Evolutionary conservation across 768 basidiomycete species (phyloP).

Genomic region (Boletales sp.): DNA sequence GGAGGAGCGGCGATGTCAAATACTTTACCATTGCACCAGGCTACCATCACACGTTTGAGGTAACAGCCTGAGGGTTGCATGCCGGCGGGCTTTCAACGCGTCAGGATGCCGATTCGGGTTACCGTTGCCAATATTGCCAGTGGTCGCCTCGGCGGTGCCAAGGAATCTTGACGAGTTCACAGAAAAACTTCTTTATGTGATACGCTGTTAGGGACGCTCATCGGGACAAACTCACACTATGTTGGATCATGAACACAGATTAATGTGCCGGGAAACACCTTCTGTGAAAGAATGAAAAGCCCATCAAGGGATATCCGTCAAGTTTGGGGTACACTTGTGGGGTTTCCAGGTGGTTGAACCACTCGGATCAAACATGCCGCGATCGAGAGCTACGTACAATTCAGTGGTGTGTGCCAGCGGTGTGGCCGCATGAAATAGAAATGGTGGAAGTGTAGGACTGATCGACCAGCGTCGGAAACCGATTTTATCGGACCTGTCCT

Average conservation of each 20-base stretch:
- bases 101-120: too few relatives aligned
- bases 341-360: neutral
- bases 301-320: neutral
- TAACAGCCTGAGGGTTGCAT: too few relatives aligned
- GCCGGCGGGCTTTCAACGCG: too few relatives aligned
- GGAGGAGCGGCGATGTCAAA: conserved; percentile 1
- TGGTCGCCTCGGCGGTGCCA: too few relatives aligned
- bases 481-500: neutral
- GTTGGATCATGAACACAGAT: conserved; percentile 8
- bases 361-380: conserved; percentile 17
- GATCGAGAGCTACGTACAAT: neutral
- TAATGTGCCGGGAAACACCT: neutral
- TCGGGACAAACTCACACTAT: too few relatives aligned
- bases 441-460: neutral
- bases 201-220: too few relatives aligned
- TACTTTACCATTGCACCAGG: too few relatives aligned
- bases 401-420: neutral
- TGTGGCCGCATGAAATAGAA: neutral
- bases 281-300: too few relatives aligned
- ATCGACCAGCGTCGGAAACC: neutral
- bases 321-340: neutral
- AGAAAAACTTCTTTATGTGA: too few relatives aligned
- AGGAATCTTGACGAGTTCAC: too few relatives aligned
- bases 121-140: too few relatives aligned
- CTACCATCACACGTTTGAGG: too few relatives aligned